Evolutionary conservation across 2,329 filamentous ascomycete genomes (phyloP).

Genomic region (Penicillium sp.): DNA sequence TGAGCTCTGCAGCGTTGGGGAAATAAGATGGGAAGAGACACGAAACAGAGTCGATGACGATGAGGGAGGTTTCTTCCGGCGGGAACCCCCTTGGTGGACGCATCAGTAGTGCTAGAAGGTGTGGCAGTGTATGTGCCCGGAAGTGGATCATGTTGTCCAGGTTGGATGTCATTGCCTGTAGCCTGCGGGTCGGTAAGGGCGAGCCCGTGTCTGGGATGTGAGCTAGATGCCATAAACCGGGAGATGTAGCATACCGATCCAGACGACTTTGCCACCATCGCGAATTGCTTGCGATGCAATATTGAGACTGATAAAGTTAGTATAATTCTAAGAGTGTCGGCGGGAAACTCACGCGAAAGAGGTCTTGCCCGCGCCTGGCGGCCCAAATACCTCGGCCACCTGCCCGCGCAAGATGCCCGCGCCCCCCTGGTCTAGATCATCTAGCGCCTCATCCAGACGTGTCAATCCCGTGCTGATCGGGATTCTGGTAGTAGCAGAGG

Average conservation of each 20-base stretch:
- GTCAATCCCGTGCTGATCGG: constrained; percentile 46
- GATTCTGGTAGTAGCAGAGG: constrained; percentile 20
- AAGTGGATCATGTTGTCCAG: constrained; percentile 64
- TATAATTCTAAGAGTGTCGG: neutral
- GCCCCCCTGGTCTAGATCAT: constrained; percentile 9
- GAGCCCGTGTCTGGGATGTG: constrained; percentile 47
- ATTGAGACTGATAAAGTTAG: constrained; percentile 59
- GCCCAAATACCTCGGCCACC: constrained; percentile 84
- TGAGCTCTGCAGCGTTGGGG: constrained; percentile 54
- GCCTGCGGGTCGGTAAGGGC: constrained; percentile 48
- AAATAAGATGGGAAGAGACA: constrained; percentile 74
- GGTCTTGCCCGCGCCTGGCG: constrained; percentile 82
- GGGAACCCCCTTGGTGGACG: constrained; percentile 65
- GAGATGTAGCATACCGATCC: constrained; percentile 66
- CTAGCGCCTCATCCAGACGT: constrained; percentile 45
- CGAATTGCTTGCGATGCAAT: constrained; percentile 63
- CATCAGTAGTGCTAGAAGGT: constrained; percentile 69
- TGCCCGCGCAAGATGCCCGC: constrained; percentile 64
- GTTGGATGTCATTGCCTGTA: constrained; percentile 47
- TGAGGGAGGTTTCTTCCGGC: constrained; percentile 60
- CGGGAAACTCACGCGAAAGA: constrained; percentile 64
- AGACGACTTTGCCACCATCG: constrained; percentile 65
- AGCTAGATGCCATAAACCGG: neutral
- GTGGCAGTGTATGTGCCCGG: constrained; percentile 57
- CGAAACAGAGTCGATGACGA: constrained; percentile 77